Evolutionary conservation across 495 filamentous ascomycete genomes (phyloP).

Genomic region (Penicillium chermesinum): DNA sequence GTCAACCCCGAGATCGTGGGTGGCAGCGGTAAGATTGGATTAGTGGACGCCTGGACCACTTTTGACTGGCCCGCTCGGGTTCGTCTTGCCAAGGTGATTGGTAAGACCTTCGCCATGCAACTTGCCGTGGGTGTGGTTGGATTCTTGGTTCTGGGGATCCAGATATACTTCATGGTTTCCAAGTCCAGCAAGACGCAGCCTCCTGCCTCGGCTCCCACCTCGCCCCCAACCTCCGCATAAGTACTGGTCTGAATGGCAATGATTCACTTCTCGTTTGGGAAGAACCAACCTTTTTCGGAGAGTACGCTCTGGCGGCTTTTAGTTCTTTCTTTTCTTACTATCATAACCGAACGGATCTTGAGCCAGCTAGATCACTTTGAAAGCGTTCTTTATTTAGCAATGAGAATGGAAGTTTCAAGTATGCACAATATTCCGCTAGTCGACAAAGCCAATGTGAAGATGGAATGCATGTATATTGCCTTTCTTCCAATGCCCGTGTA

Average conservation of each 20-base stretch:
- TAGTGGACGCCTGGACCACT: constrained; percentile 66
- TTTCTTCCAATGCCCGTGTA: too few relatives aligned
- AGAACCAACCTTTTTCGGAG: too few relatives aligned
- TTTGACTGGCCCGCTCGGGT: constrained; percentile 62
- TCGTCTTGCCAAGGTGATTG: constrained; percentile 61
- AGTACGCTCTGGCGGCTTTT: neutral
- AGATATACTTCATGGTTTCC: constrained; percentile 26
- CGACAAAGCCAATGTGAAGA: too few relatives aligned
- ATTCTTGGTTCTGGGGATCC: constrained; percentile 25
- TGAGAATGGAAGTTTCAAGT: too few relatives aligned
- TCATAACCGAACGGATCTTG: too few relatives aligned
- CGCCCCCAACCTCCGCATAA: neutral
- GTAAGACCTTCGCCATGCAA: constrained; percentile 57
- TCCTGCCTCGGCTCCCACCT: neutral
- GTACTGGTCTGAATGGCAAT: neutral
- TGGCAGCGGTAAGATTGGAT: constrained; percentile 61
- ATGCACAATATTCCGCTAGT: too few relatives aligned
- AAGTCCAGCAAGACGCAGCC: neutral
- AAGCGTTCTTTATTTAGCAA: too few relatives aligned
- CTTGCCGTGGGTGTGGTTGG: constrained; percentile 41
- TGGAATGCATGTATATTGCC: too few relatives aligned
- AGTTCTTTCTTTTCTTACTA: neutral
- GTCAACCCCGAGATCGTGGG: constrained; percentile 57
- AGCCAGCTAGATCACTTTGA: too few relatives aligned
- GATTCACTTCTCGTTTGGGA: too few relatives aligned